Evolutionary conservation across 177 flowering plant genomes (phyloP).

Genomic region (Tripterygium wilfordii): DNA sequence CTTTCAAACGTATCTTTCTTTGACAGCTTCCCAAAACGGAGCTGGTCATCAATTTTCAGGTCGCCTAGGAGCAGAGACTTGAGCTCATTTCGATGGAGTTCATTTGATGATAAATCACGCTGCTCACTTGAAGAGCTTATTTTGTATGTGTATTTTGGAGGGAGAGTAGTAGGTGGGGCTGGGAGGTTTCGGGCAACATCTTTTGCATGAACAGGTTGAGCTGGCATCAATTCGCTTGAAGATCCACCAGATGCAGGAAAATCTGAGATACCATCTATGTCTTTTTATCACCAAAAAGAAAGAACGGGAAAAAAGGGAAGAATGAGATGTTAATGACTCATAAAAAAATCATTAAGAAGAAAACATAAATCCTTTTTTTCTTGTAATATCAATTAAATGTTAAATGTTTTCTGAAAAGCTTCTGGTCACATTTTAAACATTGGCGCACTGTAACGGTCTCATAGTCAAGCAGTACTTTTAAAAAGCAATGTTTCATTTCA

Average conservation of each 20-base stretch:
- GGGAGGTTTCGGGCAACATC: constrained; percentile 30
- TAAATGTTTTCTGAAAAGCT: too few species aligned
- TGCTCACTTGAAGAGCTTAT: constrained; percentile 26
- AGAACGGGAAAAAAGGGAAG: background rate
- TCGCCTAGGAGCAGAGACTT: constrained; percentile 29
- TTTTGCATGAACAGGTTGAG: constrained; percentile 31
- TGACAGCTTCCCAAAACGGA: constrained; percentile 31
- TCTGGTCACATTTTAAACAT: too few species aligned
- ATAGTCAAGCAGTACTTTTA: too few species aligned
- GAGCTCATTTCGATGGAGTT: constrained; percentile 29
- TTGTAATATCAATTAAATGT: too few species aligned
- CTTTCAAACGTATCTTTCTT: constrained; percentile 61
- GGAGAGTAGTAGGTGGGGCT: constrained; percentile 33
- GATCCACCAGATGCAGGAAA: constrained; percentile 29
- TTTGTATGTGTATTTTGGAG: constrained; percentile 33
- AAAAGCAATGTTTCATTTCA: too few species aligned
- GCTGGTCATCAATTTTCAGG: constrained; percentile 33
- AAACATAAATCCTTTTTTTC: too few species aligned
- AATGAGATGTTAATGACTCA: too few species aligned
- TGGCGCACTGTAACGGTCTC: too few species aligned
- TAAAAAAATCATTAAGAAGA: too few species aligned
- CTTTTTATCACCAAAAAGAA: constrained; percentile 9
- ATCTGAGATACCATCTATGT: constrained; percentile 40
- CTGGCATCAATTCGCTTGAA: constrained; percentile 31
- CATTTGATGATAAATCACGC: constrained; percentile 25